Conservation (phyloP, 106 monocot species). For the Dioscorea zingiberensis region DNA sequence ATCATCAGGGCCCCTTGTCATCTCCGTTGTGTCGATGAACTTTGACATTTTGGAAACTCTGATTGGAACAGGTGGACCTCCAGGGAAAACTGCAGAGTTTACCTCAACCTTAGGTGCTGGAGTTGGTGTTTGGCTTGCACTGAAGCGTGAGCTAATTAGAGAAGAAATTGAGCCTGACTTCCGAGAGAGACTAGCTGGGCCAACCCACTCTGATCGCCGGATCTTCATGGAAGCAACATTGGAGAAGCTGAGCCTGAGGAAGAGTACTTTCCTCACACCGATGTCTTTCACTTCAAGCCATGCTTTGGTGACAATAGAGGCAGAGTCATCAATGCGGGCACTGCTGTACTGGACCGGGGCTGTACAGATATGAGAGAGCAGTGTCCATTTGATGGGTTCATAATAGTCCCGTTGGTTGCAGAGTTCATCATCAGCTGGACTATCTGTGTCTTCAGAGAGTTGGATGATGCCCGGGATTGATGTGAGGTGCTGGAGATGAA, state of each 20-base stretch:
- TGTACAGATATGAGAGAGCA: conserved; percentile 66
- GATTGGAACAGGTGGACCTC: conserved; percentile 51
- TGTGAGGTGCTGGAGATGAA: conserved; percentile 78
- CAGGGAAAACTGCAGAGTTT: conserved; percentile 63
- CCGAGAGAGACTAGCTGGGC: conserved; percentile 8
- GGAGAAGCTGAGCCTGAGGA: conserved; percentile 80
- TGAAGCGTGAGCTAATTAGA: conserved; percentile 28
- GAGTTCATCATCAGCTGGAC: not conserved
- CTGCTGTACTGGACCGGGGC: conserved; percentile 49
- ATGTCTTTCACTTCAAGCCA: conserved; percentile 63
- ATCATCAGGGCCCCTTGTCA: conserved; percentile 56
- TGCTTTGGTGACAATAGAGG: conserved; percentile 61
- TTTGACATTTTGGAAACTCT: conserved; percentile 34
- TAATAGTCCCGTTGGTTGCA: conserved; percentile 30
- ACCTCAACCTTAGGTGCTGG: conserved; percentile 41
- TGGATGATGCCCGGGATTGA: conserved; percentile 31
- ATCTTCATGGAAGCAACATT: conserved; percentile 48
- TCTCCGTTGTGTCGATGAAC: conserved; percentile 51
- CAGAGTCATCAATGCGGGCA: conserved; percentile 37
- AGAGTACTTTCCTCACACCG: conserved; percentile 56
- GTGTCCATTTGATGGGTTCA: conserved; percentile 54
- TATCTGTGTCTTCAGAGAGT: conserved; percentile 29
- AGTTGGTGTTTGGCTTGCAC: conserved; percentile 11
- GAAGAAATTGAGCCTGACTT: conserved; percentile 44
- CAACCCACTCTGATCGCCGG: conserved; percentile 72